Conservation (phyloP, 805 yeast genomes). For the Brettanomyces anomalus region DNA sequence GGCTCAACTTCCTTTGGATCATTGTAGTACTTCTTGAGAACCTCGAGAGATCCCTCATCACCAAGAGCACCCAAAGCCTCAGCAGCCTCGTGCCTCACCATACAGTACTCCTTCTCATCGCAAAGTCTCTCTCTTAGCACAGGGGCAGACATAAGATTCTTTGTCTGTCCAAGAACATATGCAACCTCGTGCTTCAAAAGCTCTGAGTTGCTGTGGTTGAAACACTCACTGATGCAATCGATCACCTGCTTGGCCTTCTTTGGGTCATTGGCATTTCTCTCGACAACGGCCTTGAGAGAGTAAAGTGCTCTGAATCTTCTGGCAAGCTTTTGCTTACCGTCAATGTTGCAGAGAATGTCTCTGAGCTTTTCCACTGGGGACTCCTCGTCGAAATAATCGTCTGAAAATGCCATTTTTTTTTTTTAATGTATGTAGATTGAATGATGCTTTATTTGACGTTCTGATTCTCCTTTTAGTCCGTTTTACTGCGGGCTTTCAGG, state of each 20-base stretch:
- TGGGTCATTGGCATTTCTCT: constrained; percentile 48
- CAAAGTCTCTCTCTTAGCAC: constrained; percentile 62
- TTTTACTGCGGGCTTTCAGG: too few species aligned
- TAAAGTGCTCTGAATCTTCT: constrained; percentile 90
- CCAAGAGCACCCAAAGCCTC: constrained; percentile 97
- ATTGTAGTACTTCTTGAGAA: constrained; percentile 56
- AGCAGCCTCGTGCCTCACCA: constrained; percentile 99
- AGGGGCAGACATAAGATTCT: constrained; percentile 71
- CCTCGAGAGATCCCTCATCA: constrained; percentile 58
- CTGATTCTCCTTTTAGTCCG: too few species aligned
- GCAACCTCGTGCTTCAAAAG: constrained; percentile 96
- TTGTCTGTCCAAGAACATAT: constrained; percentile 92
- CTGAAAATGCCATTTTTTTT: constrained; percentile 1
- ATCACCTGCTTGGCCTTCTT: constrained; percentile 58
- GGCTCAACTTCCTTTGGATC: constrained; percentile 68
- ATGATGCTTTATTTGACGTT: too few species aligned
- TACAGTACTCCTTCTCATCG: constrained; percentile 64
- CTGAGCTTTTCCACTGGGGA: constrained; percentile 53
- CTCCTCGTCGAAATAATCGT: constrained; percentile 19
- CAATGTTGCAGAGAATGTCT: constrained; percentile 56
- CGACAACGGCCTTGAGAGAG: constrained; percentile 79
- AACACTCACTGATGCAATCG: constrained; percentile 78
- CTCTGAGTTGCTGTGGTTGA: constrained; percentile 66
- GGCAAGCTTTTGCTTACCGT: constrained; percentile 69
- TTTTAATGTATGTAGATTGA: too few species aligned